Conservation (phyloP, 1,284 basidiomycete genomes). For the Apiotrichum akiyoshidainum region DNA sequence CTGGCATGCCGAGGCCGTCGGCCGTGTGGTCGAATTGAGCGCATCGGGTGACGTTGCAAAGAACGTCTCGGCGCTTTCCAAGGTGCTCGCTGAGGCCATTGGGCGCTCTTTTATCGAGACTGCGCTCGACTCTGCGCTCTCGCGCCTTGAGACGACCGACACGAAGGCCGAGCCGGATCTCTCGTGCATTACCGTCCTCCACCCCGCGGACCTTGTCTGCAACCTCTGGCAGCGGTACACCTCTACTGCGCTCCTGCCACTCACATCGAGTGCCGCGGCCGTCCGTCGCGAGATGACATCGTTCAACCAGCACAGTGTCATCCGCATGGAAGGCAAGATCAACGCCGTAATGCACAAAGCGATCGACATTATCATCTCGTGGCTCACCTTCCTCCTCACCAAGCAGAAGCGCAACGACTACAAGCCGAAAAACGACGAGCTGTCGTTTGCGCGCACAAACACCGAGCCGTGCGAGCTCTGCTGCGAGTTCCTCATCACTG, state of each 20-base stretch:
- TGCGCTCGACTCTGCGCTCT: conserved; percentile 78
- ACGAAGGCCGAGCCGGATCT: conserved; percentile 74
- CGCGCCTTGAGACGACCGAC: conserved; percentile 71
- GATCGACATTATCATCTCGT: conserved; percentile 75
- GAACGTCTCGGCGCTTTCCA: conserved; percentile 78
- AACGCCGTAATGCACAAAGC: conserved; percentile 80
- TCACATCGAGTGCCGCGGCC: conserved; percentile 80
- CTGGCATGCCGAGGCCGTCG: conserved; percentile 94
- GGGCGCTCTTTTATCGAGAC: conserved; percentile 83
- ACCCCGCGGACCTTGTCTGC: conserved; percentile 79
- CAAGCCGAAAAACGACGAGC: conserved; percentile 91
- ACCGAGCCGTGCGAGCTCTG: conserved; percentile 91
- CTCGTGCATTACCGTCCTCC: conserved; percentile 65
- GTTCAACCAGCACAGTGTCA: conserved; percentile 87
- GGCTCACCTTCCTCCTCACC: conserved; percentile 62
- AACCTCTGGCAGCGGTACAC: conserved; percentile 98
- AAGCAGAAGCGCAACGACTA: conserved; percentile 98
- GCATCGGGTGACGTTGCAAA: conserved; percentile 81
- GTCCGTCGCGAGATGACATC: conserved; percentile 88
- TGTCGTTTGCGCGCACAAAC: conserved; percentile 89
- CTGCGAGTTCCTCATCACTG: conserved; percentile 77
- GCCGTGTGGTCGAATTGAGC: conserved; percentile 84
- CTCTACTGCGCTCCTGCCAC: conserved; percentile 82
- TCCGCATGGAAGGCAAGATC: conserved; percentile 78
- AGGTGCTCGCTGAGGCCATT: conserved; percentile 83